phyloP scores from a whole-genome alignment of 306 rosid species.

The Alnus glutinosa region DNA sequence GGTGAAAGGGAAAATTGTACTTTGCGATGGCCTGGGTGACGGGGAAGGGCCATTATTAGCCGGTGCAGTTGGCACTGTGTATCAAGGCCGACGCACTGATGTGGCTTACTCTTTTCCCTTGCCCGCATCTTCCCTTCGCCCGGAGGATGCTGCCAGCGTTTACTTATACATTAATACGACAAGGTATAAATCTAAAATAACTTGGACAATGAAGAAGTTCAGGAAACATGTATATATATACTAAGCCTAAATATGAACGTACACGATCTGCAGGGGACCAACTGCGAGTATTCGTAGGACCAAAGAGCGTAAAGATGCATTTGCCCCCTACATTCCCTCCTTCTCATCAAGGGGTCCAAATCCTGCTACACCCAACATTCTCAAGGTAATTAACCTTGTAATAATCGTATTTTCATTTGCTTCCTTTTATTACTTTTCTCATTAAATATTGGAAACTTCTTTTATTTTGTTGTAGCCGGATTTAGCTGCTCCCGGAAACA shows the following conservation, averaged over 20 bases:
- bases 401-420: no score
- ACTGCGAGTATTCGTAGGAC: conserved; percentile 36
- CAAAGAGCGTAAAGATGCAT: not conserved
- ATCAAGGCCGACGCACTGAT: not conserved
- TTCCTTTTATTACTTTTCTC: not conserved
- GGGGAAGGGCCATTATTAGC: not conserved
- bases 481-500: conserved; percentile 31
- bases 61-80: conserved; percentile 39
- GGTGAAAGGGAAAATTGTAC: conserved; percentile 51
- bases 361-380: conserved; percentile 23
- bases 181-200: conserved; percentile 11
- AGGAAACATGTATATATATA: no score
- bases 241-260: not conserved
- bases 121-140: conserved; percentile 28
- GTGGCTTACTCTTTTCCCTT: not conserved
- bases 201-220: not conserved
- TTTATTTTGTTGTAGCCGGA: conserved; percentile 17
- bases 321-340: conserved; percentile 22
- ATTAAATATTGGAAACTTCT: not conserved
- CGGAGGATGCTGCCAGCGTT: not conserved
- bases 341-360: conserved; percentile 45
- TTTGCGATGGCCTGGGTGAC: conserved; percentile 20
- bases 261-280: conserved; percentile 13
- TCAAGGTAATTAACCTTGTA: not conserved
- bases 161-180: conserved; percentile 23